These are phyloP conservation scores for Mortierella sp. DNA, from an alignment of 371 early-diverging fungal genomes.

Conservation along the genomic window DNA sequence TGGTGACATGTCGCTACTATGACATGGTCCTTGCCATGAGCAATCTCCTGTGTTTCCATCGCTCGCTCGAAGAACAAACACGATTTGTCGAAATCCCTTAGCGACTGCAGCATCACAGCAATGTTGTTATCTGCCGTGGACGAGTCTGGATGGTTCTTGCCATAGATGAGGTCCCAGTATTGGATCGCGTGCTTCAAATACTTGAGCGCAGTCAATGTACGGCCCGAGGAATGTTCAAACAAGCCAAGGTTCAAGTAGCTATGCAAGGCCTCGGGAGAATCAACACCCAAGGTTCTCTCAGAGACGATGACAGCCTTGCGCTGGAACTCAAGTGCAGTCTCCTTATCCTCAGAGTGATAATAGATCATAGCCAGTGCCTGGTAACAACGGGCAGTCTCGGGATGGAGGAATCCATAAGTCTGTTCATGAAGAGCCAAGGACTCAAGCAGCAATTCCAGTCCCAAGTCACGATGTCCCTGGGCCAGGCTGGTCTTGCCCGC, in stretches of 20 bases:
- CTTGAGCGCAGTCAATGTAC: conserved; percentile 79
- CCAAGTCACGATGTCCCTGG: conserved; percentile 82
- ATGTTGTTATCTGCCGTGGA: conserved; percentile 89
- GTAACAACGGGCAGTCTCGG: conserved; percentile 88
- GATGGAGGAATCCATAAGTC: conserved; percentile 90
- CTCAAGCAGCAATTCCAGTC: conserved; percentile 85
- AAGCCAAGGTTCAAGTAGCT: conserved; percentile 84
- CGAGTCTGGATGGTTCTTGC: conserved; percentile 83
- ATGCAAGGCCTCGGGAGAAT: conserved; percentile 89
- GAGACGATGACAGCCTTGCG: conserved; percentile 87
- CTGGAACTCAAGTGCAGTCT: conserved; percentile 81
- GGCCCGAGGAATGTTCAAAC: conserved; percentile 86
- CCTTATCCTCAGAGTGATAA: conserved; percentile 81
- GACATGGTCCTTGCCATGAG: conserved; percentile 82
- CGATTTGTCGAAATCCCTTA: conserved; percentile 72
- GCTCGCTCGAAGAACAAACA: conserved; percentile 82
- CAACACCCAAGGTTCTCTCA: conserved; percentile 89
- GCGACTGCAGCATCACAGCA: conserved; percentile 86
- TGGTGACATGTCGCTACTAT: conserved; percentile 80
- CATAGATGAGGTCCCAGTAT: conserved; percentile 85
- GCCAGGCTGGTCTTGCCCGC: conserved; percentile 85
- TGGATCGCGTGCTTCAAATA: conserved; percentile 85
- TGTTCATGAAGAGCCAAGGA: conserved; percentile 91
- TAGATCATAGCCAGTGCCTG: conserved; percentile 88
- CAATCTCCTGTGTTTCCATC: conserved; percentile 68